phyloP scores from a whole-genome alignment of 1,139 yeast genomes.

The Lodderomyces metapsilosis region DNA sequence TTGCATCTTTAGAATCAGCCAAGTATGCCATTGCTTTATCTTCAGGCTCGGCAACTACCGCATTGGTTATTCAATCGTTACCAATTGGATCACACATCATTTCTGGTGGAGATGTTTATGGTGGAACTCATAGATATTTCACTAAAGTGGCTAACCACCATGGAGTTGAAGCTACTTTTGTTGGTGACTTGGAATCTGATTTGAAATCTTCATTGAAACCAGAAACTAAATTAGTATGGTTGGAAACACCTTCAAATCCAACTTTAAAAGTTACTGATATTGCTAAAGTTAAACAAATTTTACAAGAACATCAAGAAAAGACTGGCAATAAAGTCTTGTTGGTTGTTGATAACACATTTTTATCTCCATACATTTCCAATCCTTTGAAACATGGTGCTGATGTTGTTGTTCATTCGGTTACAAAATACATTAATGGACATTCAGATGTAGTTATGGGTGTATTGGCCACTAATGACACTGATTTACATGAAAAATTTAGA shows the following conservation, averaged over 20 bases:
- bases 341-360: constrained; percentile 91
- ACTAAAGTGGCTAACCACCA: constrained; percentile 82
- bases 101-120: constrained; percentile 86
- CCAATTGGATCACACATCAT: constrained; percentile 74
- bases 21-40: constrained; percentile 77
- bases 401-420: constrained; percentile 83
- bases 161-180: constrained; percentile 70
- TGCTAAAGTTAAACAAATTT: constrained; percentile 52
- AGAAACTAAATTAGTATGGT: constrained; percentile 79
- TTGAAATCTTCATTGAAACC: constrained; percentile 54
- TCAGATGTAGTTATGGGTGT: constrained; percentile 91
- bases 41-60: constrained; percentile 87
- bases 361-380: constrained; percentile 89
- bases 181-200: constrained; percentile 62
- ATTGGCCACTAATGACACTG: constrained; percentile 65
- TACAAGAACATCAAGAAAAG: constrained; percentile 45
- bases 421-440: constrained; percentile 91
- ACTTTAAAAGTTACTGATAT: constrained; percentile 78
- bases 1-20: constrained; percentile 79
- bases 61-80: constrained; percentile 71
- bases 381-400: constrained; percentile 85
- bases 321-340: constrained; percentile 52
- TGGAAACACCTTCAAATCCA: constrained; percentile 89
- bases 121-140: constrained; percentile 91
- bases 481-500: constrained; percentile 60